phyloP scores from a whole-genome alignment of 176 grass and related monocot species.

The Bromus sterilis region DNA sequence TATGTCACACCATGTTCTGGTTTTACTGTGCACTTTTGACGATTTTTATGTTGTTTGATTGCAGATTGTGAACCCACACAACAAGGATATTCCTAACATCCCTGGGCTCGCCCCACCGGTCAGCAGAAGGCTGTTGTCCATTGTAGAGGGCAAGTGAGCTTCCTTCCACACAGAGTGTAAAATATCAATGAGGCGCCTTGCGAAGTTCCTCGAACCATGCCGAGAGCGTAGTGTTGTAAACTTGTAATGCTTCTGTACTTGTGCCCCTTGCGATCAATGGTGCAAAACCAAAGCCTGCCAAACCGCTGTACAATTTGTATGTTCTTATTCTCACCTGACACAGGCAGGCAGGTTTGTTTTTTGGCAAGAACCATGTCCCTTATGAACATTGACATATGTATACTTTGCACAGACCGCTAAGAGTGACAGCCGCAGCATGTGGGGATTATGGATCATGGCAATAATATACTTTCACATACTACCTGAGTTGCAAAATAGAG shows the following conservation, averaged over 20 bases:
- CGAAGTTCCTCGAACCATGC: slow-evolving; percentile 10
- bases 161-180: slow-evolving; percentile 2
- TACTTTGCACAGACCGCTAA: not conserved
- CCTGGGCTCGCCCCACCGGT: slow-evolving; percentile 81
- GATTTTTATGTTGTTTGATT: slow-evolving; percentile 10
- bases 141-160: slow-evolving; percentile 34
- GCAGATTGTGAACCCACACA: slow-evolving; percentile 93
- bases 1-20: not conserved
- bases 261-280: not conserved
- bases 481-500: not conserved
- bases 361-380: not conserved
- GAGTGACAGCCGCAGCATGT: not conserved
- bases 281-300: not conserved
- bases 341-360: not conserved
- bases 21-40: not conserved
- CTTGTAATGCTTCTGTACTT: not conserved
- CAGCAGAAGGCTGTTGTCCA: slow-evolving; percentile 56
- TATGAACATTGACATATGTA: slow-evolving; percentile 4
- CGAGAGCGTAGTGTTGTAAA: not conserved
- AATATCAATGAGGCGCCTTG: not conserved
- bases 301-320: not conserved
- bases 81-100: slow-evolving; percentile 72
- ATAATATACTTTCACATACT: not conserved
- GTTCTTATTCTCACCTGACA: not conserved
- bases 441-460: not conserved